phyloP scores from a whole-genome alignment of 1,284 basidiomycete genomes.

The Sphaerobolus stellatus region DNA sequence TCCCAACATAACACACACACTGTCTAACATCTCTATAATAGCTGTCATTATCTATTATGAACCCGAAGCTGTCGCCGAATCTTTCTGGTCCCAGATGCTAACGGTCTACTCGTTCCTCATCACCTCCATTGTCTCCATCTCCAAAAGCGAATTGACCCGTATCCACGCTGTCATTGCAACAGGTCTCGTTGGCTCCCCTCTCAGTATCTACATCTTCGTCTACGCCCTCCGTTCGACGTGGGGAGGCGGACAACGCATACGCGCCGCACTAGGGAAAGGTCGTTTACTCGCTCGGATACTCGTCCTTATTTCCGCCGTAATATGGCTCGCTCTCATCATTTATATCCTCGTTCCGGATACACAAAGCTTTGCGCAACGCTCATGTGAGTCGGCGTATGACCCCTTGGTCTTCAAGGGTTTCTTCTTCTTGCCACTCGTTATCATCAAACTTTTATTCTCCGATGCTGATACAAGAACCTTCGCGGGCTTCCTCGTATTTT shows the following conservation, averaged over 20 bases:
- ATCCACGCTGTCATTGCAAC: constrained; percentile 12
- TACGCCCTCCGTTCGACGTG: constrained; percentile 1
- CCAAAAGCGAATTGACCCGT: constrained; percentile 3
- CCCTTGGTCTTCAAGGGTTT: background rate
- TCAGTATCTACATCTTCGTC: background rate
- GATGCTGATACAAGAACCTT: background rate
- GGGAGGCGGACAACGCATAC: background rate
- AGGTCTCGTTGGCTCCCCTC: background rate
- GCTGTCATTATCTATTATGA: constrained; percentile 16
- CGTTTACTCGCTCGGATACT: background rate
- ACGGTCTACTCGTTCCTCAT: constrained; percentile 6
- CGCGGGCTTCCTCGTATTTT: background rate
- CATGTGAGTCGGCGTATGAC: background rate
- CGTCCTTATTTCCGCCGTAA: background rate
- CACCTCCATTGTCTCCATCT: constrained; percentile 12
- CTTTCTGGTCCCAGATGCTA: background rate
- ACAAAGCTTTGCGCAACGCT: background rate
- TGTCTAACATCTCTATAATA: too few species aligned
- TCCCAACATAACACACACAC: too few species aligned
- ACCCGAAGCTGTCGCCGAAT: background rate
- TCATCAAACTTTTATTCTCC: background rate
- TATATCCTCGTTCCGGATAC: background rate
- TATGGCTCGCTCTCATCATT: background rate
- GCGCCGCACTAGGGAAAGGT: background rate
- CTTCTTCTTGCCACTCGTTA: background rate